These are phyloP conservation scores for Backusella liffmaniae DNA, from an alignment of 192 early-diverging fungal genomes.

Conservation along the genomic window DNA sequence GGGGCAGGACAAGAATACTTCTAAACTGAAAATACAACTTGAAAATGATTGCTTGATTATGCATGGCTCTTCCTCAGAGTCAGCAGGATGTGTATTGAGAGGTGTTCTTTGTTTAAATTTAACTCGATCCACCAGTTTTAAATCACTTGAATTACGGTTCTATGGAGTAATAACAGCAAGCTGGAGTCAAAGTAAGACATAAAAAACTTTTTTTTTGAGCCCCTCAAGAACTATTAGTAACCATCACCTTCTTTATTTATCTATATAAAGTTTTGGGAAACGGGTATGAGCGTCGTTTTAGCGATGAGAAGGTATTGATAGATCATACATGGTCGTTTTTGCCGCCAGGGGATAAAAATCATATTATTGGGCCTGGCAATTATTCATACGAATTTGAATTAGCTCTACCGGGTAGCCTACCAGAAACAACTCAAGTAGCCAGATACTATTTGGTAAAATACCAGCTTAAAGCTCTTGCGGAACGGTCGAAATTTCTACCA, in stretches of 20 bases:
- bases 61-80: constrained; percentile 38
- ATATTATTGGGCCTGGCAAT: constrained; percentile 22
- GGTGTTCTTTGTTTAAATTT: constrained; percentile 49
- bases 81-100: constrained; percentile 47
- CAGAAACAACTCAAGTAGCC: constrained; percentile 53
- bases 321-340: constrained; percentile 54
- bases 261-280: neutral
- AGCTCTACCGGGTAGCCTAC: constrained; percentile 50
- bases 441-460: constrained; percentile 50
- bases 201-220: neutral
- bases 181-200: constrained; percentile 38
- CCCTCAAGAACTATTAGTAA: neutral
- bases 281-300: neutral
- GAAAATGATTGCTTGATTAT: constrained; percentile 39
- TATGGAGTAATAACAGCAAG: constrained; percentile 44
- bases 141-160: constrained; percentile 48
- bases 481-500: constrained; percentile 50
- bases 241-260: neutral
- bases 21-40: constrained; percentile 35
- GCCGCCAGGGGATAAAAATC: constrained; percentile 29
- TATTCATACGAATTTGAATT: constrained; percentile 54
- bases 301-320: constrained; percentile 39
- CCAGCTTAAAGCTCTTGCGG: constrained; percentile 45
- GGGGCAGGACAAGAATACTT: neutral
- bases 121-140: constrained; percentile 45